Percentiles rank a stretch among this genome's conserved stretches.
Conservation (phyloP, 129 eudicot genomes). For the Pseudognaphalium luteoalbum region DNA sequence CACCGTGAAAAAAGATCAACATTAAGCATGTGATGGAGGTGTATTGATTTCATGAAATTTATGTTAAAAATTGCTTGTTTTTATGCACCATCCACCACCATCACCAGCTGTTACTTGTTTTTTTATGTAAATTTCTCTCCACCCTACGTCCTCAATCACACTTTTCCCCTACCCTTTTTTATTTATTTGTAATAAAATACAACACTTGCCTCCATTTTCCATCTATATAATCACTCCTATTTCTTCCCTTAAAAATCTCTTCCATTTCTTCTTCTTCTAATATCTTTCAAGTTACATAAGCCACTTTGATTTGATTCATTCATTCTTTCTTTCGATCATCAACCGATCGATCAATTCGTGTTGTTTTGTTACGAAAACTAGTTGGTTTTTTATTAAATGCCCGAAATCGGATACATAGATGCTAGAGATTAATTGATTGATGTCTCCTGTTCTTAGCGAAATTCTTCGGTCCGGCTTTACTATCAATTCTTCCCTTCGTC, state of each 20-base stretch:
- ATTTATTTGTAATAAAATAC: constrained; percentile 14
- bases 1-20: constrained; percentile 14
- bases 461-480: constrained; percentile 76
- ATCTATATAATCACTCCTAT: constrained; percentile 35
- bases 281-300: not conserved
- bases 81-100: constrained; percentile 2
- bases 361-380: not conserved
- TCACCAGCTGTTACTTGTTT: constrained; percentile 35
- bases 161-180: constrained; percentile 30
- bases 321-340: too few relatives aligned
- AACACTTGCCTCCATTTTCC: constrained; percentile 13
- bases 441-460: constrained; percentile 95
- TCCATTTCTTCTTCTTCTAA: not conserved
- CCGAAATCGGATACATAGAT: constrained; percentile 31
- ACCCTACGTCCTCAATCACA: constrained; percentile 39
- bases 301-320: not conserved
- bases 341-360: not conserved
- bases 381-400: constrained; percentile 19
- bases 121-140: constrained; percentile 24
- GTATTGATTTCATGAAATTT: constrained; percentile 17
- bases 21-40: constrained; percentile 7
- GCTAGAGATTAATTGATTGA: constrained; percentile 51
- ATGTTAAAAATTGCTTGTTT: not conserved
- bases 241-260: constrained; percentile 22
- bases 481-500: constrained; percentile 65